A percentile compares a stretch with the other conserved stretches of the same genome.
Evolutionary conservation across 164 flowering plant species (phyloP).

Genomic region (Amborella trichopoda): DNA sequence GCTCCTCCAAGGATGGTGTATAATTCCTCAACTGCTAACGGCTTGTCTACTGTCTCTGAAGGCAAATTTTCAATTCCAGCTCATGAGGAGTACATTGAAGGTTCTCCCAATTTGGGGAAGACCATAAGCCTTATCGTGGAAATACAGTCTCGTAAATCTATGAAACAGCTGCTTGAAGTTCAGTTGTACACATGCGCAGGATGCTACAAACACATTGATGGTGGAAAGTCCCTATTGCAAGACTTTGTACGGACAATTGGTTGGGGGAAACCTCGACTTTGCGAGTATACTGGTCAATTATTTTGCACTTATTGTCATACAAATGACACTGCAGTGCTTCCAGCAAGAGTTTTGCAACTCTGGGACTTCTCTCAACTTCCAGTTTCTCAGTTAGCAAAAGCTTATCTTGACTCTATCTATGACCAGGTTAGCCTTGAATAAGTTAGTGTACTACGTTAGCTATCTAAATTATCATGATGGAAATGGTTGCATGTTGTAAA

Average conservation of each 20-base stretch:
- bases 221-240: conserved; percentile 39
- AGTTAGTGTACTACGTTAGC: no score
- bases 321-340: conserved; percentile 82
- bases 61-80: conserved; percentile 6
- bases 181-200: conserved; percentile 85
- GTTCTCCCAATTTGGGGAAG: conserved; percentile 40
- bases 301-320: conserved; percentile 87
- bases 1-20: no score
- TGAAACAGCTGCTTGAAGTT: conserved; percentile 64
- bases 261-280: conserved; percentile 91
- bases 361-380: conserved; percentile 88
- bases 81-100: conserved; percentile 14
- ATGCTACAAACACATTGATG: conserved; percentile 68
- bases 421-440: conserved; percentile 71
- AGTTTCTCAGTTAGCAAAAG: conserved; percentile 87
- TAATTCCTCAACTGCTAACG: no score
- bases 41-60: no score
- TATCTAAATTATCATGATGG: no score
- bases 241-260: conserved; percentile 71
- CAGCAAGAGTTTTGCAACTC: conserved; percentile 80
- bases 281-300: conserved; percentile 89
- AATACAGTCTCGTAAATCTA: conserved; percentile 42
- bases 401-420: conserved; percentile 74
- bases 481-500: no score
- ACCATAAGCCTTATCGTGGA: conserved; percentile 75